Percentiles rank a stretch among this genome's conserved stretches.
Conservation (phyloP, 2,329 filamentous ascomycete genomes). For the Cladosporium sp. region DNA sequence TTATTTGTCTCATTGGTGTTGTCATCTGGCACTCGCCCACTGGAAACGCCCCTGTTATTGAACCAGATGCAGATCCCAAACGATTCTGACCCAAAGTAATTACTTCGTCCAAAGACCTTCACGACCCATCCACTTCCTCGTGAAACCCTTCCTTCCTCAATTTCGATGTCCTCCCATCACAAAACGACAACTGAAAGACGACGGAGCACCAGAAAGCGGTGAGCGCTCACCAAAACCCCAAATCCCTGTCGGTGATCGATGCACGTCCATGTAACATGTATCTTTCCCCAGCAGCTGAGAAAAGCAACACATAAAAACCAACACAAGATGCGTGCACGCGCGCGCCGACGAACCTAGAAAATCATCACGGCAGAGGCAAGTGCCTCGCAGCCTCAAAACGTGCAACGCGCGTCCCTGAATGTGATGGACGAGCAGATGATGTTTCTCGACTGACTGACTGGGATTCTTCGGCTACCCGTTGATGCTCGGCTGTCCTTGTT, state of each 20-base stretch:
- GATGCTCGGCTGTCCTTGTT: background rate
- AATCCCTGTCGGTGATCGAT: background rate
- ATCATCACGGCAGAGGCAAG: background rate
- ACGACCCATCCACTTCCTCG: background rate
- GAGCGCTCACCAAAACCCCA: background rate
- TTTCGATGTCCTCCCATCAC: background rate
- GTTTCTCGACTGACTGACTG: background rate
- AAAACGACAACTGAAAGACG: background rate
- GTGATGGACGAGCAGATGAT: background rate
- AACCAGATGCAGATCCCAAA: background rate
- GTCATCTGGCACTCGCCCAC: no score
- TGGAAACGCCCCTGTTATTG: no score
- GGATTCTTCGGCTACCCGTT: background rate
- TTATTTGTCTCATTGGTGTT: no score
- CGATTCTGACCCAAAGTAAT: background rate
- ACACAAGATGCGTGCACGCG: background rate
- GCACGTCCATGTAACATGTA: background rate
- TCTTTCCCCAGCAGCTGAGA: background rate
- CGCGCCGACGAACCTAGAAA: background rate
- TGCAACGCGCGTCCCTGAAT: background rate
- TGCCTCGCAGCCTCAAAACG: no score
- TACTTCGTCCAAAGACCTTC: no score
- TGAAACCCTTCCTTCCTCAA: background rate
- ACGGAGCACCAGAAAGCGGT: background rate
- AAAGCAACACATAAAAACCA: background rate